Percentiles rank a stretch among this genome's conserved stretches.
Conservation (phyloP, 495 filamentous ascomycete genomes). For the Paragyromitra xinjiangensis region DNA sequence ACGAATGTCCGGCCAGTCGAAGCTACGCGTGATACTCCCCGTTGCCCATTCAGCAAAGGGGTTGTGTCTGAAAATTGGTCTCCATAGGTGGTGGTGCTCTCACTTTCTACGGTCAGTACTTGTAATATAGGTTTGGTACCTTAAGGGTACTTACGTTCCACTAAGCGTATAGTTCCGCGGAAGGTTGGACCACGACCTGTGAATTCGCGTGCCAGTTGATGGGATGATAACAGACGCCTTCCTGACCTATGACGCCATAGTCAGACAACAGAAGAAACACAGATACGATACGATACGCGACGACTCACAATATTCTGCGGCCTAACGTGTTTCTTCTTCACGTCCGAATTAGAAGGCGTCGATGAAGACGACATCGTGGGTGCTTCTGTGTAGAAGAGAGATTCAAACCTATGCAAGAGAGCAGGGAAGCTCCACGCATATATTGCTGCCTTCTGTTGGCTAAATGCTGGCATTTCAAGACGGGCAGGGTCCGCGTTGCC, state of each 20-base stretch:
- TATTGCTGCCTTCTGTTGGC: neutral
- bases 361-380: conserved; percentile 32
- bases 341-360: neutral
- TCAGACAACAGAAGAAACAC: neutral
- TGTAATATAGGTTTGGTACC: no score
- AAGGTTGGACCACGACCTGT: conserved; percentile 45
- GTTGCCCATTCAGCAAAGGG: conserved; percentile 34
- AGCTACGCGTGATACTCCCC: neutral
- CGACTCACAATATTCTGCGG: conserved; percentile 22
- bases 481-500: conserved; percentile 19
- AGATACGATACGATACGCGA: neutral
- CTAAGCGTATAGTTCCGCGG: conserved; percentile 51
- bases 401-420: neutral
- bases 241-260: conserved; percentile 33
- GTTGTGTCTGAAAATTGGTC: conserved; percentile 22
- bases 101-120: conserved; percentile 23
- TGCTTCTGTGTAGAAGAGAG: neutral
- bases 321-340: conserved; percentile 18
- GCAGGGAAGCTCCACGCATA: conserved; percentile 2
- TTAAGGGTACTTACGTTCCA: conserved; percentile 9
- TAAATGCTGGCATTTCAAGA: neutral
- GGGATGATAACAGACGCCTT: conserved; percentile 53
- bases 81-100: neutral
- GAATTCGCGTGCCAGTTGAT: conserved; percentile 52
- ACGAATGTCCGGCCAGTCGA: neutral